phyloP scores from a whole-genome alignment of 2,329 filamentous ascomycete species.

The Cladosporium sp. region DNA sequence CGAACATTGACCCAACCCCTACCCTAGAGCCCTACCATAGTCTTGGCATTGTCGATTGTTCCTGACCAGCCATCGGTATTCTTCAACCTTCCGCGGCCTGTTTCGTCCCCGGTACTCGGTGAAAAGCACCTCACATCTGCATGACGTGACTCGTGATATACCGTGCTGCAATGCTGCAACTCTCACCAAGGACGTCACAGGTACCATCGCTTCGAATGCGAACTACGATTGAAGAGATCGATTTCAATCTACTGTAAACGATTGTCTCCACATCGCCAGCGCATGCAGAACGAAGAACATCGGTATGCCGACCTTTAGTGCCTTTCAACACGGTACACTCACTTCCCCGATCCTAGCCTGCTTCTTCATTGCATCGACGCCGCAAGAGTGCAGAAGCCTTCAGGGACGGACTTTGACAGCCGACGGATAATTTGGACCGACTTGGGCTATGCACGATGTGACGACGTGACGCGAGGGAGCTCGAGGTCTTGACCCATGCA shows the following conservation, averaged over 20 bases:
- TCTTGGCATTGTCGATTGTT: background rate
- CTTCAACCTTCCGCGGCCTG: background rate
- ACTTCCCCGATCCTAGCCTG: background rate
- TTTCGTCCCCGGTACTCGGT: background rate
- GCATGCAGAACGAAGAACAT: conserved; percentile 3
- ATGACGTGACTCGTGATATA: background rate
- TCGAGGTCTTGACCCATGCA: background rate
- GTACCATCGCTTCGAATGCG: background rate
- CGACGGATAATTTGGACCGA: background rate
- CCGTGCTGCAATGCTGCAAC: background rate
- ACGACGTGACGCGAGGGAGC: conserved; percentile 3
- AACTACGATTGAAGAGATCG: background rate
- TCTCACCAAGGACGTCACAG: background rate
- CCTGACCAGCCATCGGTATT: background rate
- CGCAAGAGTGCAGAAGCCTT: background rate
- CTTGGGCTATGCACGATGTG: background rate
- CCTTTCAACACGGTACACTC: background rate
- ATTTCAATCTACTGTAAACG: conserved; percentile 5
- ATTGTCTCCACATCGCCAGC: conserved; percentile 6
- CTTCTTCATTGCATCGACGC: background rate
- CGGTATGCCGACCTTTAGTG: background rate
- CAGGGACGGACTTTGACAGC: background rate
- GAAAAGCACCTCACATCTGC: background rate
- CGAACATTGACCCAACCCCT: background rate
- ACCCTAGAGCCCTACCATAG: background rate